Evolutionary conservation across 192 early-diverging fungal genomes (phyloP).

Genomic region (Phycomyces blakesleeanus): DNA sequence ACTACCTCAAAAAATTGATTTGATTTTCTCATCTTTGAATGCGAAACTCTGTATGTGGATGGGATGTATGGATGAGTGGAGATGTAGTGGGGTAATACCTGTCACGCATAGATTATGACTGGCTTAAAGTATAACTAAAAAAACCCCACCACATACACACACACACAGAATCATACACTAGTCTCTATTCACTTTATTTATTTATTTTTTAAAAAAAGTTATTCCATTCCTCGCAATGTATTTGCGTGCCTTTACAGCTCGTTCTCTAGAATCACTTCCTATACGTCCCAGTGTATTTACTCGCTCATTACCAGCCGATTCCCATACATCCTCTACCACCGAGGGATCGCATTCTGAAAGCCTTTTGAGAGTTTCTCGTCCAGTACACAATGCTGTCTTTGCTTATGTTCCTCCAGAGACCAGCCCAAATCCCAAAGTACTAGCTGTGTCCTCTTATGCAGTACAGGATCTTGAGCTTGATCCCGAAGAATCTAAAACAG

Average conservation of each 20-base stretch:
- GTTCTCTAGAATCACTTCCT: constrained; percentile 15
- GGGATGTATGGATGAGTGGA: too few species aligned
- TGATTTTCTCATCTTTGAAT: too few species aligned
- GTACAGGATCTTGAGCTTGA: constrained; percentile 33
- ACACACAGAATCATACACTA: too few species aligned
- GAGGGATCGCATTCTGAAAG: constrained; percentile 21
- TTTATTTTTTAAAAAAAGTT: too few species aligned
- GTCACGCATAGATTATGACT: too few species aligned
- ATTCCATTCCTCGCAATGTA: not conserved
- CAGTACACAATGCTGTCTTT: constrained; percentile 43
- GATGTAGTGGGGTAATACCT: too few species aligned
- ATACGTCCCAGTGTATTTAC: constrained; percentile 3
- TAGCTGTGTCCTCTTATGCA: constrained; percentile 30
- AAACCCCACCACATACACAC: too few species aligned
- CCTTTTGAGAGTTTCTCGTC: constrained; percentile 27
- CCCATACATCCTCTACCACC: constrained; percentile 13
- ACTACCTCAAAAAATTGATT: too few species aligned
- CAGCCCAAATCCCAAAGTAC: constrained; percentile 23
- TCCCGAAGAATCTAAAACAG: constrained; percentile 18
- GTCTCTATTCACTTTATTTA: too few species aligned
- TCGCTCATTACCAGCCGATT: constrained; percentile 8
- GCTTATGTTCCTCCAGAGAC: constrained; percentile 42
- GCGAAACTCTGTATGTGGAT: too few species aligned
- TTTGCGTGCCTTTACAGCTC: not conserved
- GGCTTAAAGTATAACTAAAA: too few species aligned